Evolutionary conservation across 2,329 filamentous ascomycete genomes (phyloP).

Genomic region (Colletotrichum musicola): DNA sequence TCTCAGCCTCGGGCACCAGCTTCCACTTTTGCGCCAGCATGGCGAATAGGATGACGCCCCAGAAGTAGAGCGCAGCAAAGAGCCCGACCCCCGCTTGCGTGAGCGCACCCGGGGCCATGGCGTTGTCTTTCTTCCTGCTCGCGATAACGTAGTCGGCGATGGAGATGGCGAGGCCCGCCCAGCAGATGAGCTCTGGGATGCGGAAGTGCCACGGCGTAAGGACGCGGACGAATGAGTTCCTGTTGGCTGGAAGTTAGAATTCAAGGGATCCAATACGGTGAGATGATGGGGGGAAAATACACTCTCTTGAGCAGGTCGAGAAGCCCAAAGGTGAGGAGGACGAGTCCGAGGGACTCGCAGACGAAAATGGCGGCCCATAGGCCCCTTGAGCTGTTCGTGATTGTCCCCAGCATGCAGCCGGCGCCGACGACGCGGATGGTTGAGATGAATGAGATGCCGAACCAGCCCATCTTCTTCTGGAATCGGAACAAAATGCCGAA

Average conservation of each 20-base stretch:
- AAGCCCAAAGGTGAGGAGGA: conserved; percentile 37
- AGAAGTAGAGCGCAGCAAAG: conserved; percentile 40
- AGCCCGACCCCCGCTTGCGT: conserved; percentile 39
- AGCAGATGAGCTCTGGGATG: conserved; percentile 41
- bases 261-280: not conserved
- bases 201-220: conserved; percentile 37
- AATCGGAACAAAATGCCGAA: conserved; percentile 17
- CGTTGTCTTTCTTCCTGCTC: conserved; percentile 29
- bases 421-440: conserved; percentile 42
- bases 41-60: conserved; percentile 34
- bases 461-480: conserved; percentile 30
- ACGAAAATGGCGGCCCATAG: conserved; percentile 42
- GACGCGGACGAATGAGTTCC: conserved; percentile 24
- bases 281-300: not conserved
- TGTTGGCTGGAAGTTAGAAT: not conserved
- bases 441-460: conserved; percentile 37
- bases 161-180: conserved; percentile 40
- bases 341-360: conserved; percentile 41
- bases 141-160: conserved; percentile 40
- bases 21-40: conserved; percentile 26
- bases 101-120: conserved; percentile 34
- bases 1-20: conserved; percentile 25
- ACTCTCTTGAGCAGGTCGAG: conserved; percentile 37
- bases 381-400: conserved; percentile 33
- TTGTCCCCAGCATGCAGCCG: conserved; percentile 40